Base-by-base conservation (phyloP, 441 rosid genomes). In the Adansonia rubrostipa region DNA sequence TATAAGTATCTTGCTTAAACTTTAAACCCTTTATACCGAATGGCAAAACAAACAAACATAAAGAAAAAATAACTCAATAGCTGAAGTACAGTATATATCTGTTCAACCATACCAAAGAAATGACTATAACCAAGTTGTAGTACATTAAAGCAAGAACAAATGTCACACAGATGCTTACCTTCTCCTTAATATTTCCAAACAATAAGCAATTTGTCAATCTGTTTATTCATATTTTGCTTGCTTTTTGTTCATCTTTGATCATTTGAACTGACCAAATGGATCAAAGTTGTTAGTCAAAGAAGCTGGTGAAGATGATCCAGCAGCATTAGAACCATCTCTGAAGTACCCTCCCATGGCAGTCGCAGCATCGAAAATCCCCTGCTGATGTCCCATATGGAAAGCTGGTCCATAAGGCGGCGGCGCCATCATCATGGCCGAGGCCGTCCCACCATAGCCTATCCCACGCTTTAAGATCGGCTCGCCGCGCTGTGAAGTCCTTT, bases 261-360 rank as follows among this genome's bases (percentile, higher is more conserved):
- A 81, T 42, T 87, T 87, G 75, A 78, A 84, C 20, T 82, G 86
- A 68, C 84, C 76, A 79, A 62, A 86, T 0, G 86, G 85, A 22
- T 87, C 90, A 40, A 20, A 83, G 24, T 65, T 73, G n/a, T 58
- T 65, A 6, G 71, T 1, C 64, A 62, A 8, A 33, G 78, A 42
- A 1, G 76, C 42, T 11, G 57, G 80, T 9, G 82, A 50, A 28
- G 82, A 62, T 0, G 86, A 67, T n/a, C 66, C 53, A 10, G 20
- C 76, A 4, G n/a, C 77, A 22, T 24, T 73, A 1, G 78, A 28
- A 33, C 45, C 78, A 44, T 73, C 82, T 71, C 79, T 71, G 7
- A 75, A 79, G 63, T 45, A 85, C 10, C 83, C 81, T 20, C 76
- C 80, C 1, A 75, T 3, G 10, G 40, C 67, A 10, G 61, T 0